These are phyloP conservation scores for Juncus inflexus DNA, from an alignment of 176 grass and related monocot species.

Conservation along the genomic window DNA sequence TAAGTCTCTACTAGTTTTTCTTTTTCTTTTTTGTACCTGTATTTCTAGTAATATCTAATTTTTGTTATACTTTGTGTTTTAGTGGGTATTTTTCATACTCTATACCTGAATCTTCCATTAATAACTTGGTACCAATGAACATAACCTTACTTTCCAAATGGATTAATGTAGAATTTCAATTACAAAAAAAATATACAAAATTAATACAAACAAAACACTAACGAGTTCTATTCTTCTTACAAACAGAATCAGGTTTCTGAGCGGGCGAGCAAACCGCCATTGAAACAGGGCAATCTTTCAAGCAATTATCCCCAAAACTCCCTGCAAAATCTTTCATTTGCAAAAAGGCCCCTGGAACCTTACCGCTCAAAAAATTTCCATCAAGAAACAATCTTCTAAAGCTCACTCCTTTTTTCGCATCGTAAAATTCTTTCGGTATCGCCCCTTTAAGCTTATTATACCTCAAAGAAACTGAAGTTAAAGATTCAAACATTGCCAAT, in stretches of 20 bases:
- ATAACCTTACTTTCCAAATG: no score
- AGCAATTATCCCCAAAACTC: slow-evolving; percentile 31
- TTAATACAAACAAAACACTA: slow-evolving; percentile 11
- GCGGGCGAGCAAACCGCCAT: slow-evolving; percentile 1
- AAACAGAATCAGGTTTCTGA: slow-evolving; percentile 20
- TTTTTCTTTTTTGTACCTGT: no score
- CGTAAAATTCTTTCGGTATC: slow-evolving; percentile 8
- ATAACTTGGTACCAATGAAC: no score
- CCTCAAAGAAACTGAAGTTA: slow-evolving; percentile 13
- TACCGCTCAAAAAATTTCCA: slow-evolving; percentile 24
- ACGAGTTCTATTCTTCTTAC: slow-evolving; percentile 3
- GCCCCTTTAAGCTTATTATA: slow-evolving; percentile 18
- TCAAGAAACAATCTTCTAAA: slow-evolving; percentile 25
- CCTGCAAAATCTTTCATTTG: slow-evolving; percentile 22
- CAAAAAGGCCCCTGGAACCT: slow-evolving; percentile 16
- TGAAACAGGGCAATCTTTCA: slow-evolving; percentile 22
- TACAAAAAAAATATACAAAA: slow-evolving; percentile 5
- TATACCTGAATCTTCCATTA: no score
- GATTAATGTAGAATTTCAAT: no score
- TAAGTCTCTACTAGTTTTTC: no score
- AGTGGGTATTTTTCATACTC: no score
- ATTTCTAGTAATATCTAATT: no score
- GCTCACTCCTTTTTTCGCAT: background rate
- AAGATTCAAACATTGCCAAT: slow-evolving; percentile 6
- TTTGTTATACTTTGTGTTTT: no score